Base-by-base conservation (phyloP, 1,284 basidiomycete genomes). In the Tilletia walkeri region DNA sequence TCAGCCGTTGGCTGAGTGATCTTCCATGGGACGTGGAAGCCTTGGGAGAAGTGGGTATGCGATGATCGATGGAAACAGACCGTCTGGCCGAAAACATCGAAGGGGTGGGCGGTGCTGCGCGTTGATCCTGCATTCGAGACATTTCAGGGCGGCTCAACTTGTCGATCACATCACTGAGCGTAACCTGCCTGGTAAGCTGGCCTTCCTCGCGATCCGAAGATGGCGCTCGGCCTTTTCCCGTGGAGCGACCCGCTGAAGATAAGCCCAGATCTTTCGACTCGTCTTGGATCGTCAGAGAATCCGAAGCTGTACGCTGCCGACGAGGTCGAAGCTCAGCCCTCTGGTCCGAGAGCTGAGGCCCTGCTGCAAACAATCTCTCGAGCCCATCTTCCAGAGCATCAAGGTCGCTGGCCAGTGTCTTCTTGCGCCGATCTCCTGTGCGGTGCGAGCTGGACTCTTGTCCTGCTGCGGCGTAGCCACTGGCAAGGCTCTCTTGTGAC, bases 121-220 rank as follows among this genome's bases (percentile, higher is more conserved):
- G 12, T 36, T 63, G 59, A 39, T 63, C 59, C 18, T 63, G 36
- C 36, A 63, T 38, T 16, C 59, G 59, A 7, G 6, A 10, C 50
- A 53, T 9, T 7, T 24, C 50, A 41, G 59, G 59, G 18, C 59
- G 59, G 20, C 59, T 39, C 6, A 63, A 38, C 59, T 63, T 63
- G 34, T 63, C 59, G 12, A 41, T 18, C 34, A 63, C 59, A 14
- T 63, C 59, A 14, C 34, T 24, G 14, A 63, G 34, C 6, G 59
- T 63, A 18, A 24, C 50, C 16, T 53, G 50, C 16, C 50, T 53
- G 18, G 50, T 24, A 18, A 53, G 50, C 50, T 18, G 18, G 50
- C 20, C 50, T 18, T 18, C 50, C 18, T 2, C 50, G 6, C 18
- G 20, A 18, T 18, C 50, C 1, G n/a, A 7, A 24, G 16, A 18